Conservation (phyloP, 2,329 filamentous ascomycete genomes). For the Colletotrichum tabaci region DNA sequence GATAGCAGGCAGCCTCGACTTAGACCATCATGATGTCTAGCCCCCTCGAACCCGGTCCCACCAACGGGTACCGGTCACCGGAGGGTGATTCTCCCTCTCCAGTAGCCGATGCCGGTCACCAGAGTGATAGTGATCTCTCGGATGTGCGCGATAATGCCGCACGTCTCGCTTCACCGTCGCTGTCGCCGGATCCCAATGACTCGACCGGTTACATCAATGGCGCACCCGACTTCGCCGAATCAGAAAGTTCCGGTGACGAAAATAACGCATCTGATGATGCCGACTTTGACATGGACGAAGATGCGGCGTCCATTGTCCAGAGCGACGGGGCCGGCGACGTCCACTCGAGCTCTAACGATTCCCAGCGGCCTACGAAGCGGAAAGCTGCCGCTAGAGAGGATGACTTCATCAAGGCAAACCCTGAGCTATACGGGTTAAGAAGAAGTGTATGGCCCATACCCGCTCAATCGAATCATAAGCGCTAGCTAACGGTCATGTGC, state of each 20-base stretch:
- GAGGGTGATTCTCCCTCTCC: conserved; percentile 61
- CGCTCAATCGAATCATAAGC: conserved; percentile 29
- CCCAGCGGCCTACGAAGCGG: conserved; percentile 80
- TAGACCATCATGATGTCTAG: conserved; percentile 76
- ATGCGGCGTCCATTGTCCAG: conserved; percentile 56
- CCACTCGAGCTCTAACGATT: conserved; percentile 80
- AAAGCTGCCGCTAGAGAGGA: conserved; percentile 80
- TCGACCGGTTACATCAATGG: conserved; percentile 57
- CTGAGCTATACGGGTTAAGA: conserved; percentile 93
- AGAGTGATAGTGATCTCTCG: conserved; percentile 83
- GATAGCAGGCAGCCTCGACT: conserved; percentile 69
- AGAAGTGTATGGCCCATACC: conserved; percentile 80
- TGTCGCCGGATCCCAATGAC: conserved; percentile 60
- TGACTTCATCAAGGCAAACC: conserved; percentile 90
- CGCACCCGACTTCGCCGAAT: conserved; percentile 60
- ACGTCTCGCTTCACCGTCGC: conserved; percentile 60
- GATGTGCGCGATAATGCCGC: conserved; percentile 75
- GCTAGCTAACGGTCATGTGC: conserved; percentile 28
- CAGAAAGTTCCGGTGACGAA: conserved; percentile 64
- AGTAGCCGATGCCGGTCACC: conserved; percentile 59
- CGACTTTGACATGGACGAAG: conserved; percentile 82
- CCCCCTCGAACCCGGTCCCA: conserved; percentile 72
- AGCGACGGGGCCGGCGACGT: conserved; percentile 65
- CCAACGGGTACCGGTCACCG: conserved; percentile 77
- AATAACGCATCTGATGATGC: conserved; percentile 74